These are phyloP conservation scores for Castanopsis chinensis DNA, from an alignment of 306 rosid genomes.

Conservation along the genomic window DNA sequence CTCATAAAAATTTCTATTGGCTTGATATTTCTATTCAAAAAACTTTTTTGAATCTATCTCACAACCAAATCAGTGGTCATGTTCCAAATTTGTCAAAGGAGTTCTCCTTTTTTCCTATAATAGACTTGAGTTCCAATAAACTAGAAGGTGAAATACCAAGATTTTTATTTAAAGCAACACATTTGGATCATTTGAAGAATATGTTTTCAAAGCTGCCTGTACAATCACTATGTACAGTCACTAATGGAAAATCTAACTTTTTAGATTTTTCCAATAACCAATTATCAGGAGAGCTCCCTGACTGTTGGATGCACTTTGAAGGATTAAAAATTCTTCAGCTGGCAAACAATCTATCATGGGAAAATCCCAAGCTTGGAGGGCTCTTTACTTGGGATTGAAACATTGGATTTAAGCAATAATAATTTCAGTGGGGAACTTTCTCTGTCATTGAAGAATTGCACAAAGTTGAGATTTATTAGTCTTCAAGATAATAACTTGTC, in stretches of 20 bases:
- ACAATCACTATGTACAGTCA: too few relatives aligned
- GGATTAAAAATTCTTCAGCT: neutral
- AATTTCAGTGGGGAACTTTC: neutral
- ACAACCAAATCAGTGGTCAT: too few relatives aligned
- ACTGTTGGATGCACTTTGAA: neutral
- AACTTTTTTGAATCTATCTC: too few relatives aligned
- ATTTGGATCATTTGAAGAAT: neutral
- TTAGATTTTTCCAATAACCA: neutral
- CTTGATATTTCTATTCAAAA: too few relatives aligned
- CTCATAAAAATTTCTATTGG: too few relatives aligned
- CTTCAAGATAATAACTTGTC: too few relatives aligned
- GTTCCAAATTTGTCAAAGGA: too few relatives aligned
- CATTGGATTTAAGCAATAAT: neutral
- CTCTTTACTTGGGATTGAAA: neutral
- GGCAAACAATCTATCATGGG: neutral
- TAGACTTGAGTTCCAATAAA: neutral
- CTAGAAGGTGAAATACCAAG: neutral
- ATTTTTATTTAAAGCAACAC: neutral
- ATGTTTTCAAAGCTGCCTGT: neutral
- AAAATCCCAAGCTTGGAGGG: conserved; percentile 2
- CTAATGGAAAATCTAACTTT: too few relatives aligned
- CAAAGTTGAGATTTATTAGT: too few relatives aligned
- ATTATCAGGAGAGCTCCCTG: neutral
- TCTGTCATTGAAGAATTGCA: too few relatives aligned
- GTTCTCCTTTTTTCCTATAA: neutral